phyloP scores from a whole-genome alignment of 768 basidiomycete species.

The Phallus indusiatus region DNA sequence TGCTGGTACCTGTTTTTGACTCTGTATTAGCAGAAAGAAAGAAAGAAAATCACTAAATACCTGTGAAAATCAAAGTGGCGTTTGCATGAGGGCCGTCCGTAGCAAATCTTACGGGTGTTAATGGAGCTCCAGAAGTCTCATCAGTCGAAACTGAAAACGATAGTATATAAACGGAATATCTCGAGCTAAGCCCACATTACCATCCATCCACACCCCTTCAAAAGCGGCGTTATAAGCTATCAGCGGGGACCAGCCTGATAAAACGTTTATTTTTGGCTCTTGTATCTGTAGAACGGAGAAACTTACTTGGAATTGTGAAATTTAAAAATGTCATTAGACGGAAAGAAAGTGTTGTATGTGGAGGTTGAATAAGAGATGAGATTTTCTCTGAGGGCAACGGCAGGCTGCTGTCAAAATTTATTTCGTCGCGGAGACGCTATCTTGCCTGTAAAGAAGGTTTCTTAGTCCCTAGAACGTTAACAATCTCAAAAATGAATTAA shows the following conservation, averaged over 20 bases:
- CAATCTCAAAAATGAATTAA: too few relatives aligned
- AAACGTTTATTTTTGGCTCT: too few relatives aligned
- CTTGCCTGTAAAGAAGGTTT: too few relatives aligned
- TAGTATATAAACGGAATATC: neutral
- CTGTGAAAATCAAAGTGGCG: neutral
- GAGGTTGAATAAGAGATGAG: too few relatives aligned
- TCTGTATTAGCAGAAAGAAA: neutral
- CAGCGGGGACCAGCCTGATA: neutral
- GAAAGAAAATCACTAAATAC: neutral
- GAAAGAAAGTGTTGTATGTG: too few relatives aligned
- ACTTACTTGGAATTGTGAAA: too few relatives aligned
- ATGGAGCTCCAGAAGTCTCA: neutral
- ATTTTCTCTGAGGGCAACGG: too few relatives aligned
- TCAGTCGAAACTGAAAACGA: neutral
- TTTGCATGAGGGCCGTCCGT: neutral
- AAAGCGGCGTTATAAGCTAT: neutral
- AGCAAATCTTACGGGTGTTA: neutral
- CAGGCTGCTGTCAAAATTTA: too few relatives aligned
- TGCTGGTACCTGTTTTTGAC: neutral
- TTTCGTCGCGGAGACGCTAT: too few relatives aligned
- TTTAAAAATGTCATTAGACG: too few relatives aligned
- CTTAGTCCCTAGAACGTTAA: too few relatives aligned
- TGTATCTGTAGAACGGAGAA: too few relatives aligned
- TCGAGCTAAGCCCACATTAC: neutral
- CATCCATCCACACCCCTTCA: neutral